Conservation (phyloP, 1,284 basidiomycete genomes). For the Amylostereum chailletii region DNA sequence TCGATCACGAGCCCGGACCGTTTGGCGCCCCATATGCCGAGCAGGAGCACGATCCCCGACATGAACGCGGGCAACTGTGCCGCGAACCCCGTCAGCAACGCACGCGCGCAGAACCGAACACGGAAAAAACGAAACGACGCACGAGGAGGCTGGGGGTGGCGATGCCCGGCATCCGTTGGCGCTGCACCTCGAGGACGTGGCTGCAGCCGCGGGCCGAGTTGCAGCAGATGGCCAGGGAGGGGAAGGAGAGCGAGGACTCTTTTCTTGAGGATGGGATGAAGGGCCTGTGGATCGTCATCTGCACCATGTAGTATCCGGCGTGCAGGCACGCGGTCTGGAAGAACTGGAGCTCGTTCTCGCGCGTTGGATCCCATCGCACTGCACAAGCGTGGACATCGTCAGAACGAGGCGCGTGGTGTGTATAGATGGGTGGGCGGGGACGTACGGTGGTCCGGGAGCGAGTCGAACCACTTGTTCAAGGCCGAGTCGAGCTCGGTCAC, state of each 20-base stretch:
- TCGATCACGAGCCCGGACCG: conserved; percentile 39
- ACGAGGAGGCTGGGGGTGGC: conserved; percentile 11
- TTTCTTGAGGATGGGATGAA: conserved; percentile 68
- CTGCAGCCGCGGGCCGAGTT: conserved; percentile 77
- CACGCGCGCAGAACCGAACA: not conserved
- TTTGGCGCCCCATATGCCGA: conserved; percentile 61
- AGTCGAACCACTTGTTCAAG: conserved; percentile 65
- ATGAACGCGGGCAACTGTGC: conserved; percentile 38
- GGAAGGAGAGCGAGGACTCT: conserved; percentile 48
- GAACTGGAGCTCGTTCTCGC: conserved; percentile 49
- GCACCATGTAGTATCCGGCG: conserved; percentile 60
- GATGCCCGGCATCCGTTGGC: conserved; percentile 21
- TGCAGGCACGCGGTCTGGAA: conserved; percentile 66
- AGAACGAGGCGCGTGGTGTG: not conserved
- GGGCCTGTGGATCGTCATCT: conserved; percentile 74
- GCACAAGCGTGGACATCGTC: not conserved
- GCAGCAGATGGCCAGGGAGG: conserved; percentile 77
- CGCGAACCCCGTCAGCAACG: too few species aligned
- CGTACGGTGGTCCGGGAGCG: conserved; percentile 62
- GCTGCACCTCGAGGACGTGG: conserved; percentile 57
- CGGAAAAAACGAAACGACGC: conserved; percentile 13
- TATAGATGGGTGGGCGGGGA: conserved; percentile 1
- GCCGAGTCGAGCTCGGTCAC: conserved; percentile 62
- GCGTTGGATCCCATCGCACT: conserved; percentile 72
- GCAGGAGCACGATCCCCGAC: conserved; percentile 51